Evolutionary conservation across 179 eudicot genomes (phyloP).

Genomic region (Patellifolia procumbens): DNA sequence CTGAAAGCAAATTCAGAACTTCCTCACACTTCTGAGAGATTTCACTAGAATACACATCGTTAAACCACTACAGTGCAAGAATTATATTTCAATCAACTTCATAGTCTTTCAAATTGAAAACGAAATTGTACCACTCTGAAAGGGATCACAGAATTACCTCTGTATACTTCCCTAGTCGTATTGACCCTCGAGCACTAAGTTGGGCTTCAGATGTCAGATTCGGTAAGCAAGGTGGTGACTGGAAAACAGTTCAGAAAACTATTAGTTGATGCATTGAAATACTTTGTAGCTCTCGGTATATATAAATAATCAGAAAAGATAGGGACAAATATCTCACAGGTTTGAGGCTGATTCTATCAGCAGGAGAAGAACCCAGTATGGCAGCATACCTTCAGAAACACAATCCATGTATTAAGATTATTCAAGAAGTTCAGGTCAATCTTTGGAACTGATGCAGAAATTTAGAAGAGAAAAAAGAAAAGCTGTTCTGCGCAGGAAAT

Average conservation of each 20-base stretch:
- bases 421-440: constrained; percentile 10
- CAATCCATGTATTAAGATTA: constrained; percentile 13
- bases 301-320: not conserved
- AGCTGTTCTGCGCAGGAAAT: not conserved
- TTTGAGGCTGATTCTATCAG: constrained; percentile 62
- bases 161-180: constrained; percentile 80
- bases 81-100: not conserved
- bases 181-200: constrained; percentile 47
- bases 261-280: not conserved
- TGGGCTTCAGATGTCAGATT: constrained; percentile 52
- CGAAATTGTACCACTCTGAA: not conserved
- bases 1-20: constrained; percentile 60
- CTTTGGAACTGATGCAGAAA: not conserved
- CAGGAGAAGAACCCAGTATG: constrained; percentile 85
- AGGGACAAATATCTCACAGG: constrained; percentile 56
- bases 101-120: not conserved
- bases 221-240: constrained; percentile 86
- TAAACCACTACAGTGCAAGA: constrained; percentile 77
- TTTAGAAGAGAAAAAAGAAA: not conserved
- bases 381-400: constrained; percentile 79
- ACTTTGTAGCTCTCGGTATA: not conserved
- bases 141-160: constrained; percentile 48
- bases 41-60: constrained; percentile 83
- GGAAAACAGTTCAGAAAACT: constrained; percentile 30
- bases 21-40: constrained; percentile 74